Conservation (phyloP, 2,329 filamentous ascomycete species). For the Albifimbria verrucaria region DNA sequence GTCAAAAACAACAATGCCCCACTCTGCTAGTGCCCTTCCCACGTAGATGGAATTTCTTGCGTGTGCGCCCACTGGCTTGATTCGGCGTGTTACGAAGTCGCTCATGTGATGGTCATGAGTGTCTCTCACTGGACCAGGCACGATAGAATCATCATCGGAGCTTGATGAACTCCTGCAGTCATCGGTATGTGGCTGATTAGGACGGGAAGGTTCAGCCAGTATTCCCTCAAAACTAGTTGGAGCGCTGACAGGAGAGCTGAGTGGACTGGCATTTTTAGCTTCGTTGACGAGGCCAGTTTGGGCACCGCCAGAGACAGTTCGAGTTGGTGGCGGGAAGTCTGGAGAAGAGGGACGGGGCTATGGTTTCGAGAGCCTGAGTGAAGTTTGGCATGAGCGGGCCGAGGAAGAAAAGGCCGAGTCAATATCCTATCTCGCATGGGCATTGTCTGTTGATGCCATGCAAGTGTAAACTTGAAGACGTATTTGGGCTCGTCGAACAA, state of each 20-base stretch:
- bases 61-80: conserved; percentile 43
- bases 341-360: conserved; percentile 33
- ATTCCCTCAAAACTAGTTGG: too few species aligned
- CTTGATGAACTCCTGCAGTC: not conserved
- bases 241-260: conserved; percentile 27
- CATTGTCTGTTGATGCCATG: conserved; percentile 56
- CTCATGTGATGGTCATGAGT: not conserved
- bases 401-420: conserved; percentile 65
- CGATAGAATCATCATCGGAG: not conserved
- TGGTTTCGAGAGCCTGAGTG: conserved; percentile 35
- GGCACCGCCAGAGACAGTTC: conserved; percentile 44
- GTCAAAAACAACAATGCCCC: conserved; percentile 71
- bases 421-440: conserved; percentile 61
- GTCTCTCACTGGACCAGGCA: not conserved
- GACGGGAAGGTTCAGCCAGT: too few species aligned
- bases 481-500: conserved; percentile 55
- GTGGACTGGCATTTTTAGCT: conserved; percentile 46
- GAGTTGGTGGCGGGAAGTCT: conserved; percentile 39
- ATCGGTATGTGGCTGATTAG: not conserved
- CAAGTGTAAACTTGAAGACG: conserved; percentile 72
- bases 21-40: conserved; percentile 74
- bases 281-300: conserved; percentile 45
- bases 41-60: conserved; percentile 55
- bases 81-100: conserved; percentile 31
- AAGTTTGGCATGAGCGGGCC: conserved; percentile 65